Base-by-base conservation (phyloP, 2,329 filamentous ascomycete genomes). In the Cordyceps cateniannulata region DNA sequence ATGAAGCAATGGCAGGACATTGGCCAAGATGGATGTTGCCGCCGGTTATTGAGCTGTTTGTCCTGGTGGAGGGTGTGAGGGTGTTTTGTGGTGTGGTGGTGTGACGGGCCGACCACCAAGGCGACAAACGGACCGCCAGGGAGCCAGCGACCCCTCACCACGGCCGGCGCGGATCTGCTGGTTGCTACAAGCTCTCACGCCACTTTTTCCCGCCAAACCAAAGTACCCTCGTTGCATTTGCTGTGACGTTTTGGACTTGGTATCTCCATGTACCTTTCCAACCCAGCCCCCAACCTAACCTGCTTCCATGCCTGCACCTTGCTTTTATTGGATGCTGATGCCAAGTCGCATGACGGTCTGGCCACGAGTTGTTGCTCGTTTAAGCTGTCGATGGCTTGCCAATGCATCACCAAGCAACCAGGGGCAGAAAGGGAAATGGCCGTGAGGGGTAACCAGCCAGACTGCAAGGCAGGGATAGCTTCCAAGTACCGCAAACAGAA, bases 211-310 rank as follows among this genome's bases (percentile, higher is more conserved):
- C 16, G 20, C 48, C n/a, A 32, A 59, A 45, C 20, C 5, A 24
- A 59, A 38, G 57, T 59, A 59, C 40, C 44, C 22, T 14, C 22
- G 2, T 12, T 52, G 48, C 57, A 52, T 42, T 52, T 52, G 47
- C 38, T 14, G 25, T 14, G 40, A 45, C 32, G n/a, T 49, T 25
- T 52, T 22, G 25, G 20, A 18, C 24, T 20, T 59, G 16, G 57
- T 59, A 59, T 38, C 49, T 53, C 20, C 40, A 52, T 52, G 57
- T 59, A 59, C 57, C 57, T 59, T 35, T 10, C 32, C 29, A 20
- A 14, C 35, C 25, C 47, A n/a, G n/a, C n/a, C 25, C 5, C 12
- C 12, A 20, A 10, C 48, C 48, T 24, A 42, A 42, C 47, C 18
- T n/a, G 24, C 32, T 51, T 45, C 18, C 10, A 49, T 22, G 20